Evolutionary conservation across 441 rosid species (phyloP).

Genomic region (Populus hybrid): DNA sequence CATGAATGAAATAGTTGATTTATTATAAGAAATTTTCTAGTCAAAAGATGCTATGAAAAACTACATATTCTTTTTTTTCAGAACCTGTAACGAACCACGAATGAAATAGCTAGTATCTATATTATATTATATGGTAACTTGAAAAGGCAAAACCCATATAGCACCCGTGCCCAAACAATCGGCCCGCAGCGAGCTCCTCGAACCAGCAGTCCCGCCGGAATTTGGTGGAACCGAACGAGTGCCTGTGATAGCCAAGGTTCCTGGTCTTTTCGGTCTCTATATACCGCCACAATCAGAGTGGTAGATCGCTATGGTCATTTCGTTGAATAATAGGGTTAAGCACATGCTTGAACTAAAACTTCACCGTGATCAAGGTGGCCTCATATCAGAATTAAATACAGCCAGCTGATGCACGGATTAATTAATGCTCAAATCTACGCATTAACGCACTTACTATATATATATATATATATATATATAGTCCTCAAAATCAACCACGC

Average conservation of each 20-base stretch:
- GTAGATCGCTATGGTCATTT: not conserved
- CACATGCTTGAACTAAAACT: not conserved
- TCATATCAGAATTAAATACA: too few relatives aligned
- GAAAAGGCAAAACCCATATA: not conserved
- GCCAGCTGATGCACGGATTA: not conserved
- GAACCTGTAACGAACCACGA: too few relatives aligned
- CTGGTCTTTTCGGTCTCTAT: not conserved
- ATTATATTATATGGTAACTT: not conserved
- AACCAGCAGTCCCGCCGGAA: not conserved
- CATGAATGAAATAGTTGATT: too few relatives aligned
- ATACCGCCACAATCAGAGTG: too few relatives aligned
- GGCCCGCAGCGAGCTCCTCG: not conserved
- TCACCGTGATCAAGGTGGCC: not conserved
- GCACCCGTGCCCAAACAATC: not conserved
- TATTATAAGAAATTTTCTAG: too few relatives aligned
- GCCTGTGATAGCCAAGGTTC: not conserved
- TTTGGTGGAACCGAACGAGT: not conserved
- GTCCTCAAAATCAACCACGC: too few relatives aligned
- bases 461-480: too few relatives aligned
- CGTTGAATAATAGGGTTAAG: not conserved
- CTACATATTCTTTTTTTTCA: too few relatives aligned
- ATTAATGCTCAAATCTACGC: not conserved
- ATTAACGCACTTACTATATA: too few relatives aligned
- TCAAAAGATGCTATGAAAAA: too few relatives aligned
- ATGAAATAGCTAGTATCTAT: too few relatives aligned